phyloP scores from a whole-genome alignment of 2,329 filamentous ascomycete species.

The Exophiala sp. region DNA sequence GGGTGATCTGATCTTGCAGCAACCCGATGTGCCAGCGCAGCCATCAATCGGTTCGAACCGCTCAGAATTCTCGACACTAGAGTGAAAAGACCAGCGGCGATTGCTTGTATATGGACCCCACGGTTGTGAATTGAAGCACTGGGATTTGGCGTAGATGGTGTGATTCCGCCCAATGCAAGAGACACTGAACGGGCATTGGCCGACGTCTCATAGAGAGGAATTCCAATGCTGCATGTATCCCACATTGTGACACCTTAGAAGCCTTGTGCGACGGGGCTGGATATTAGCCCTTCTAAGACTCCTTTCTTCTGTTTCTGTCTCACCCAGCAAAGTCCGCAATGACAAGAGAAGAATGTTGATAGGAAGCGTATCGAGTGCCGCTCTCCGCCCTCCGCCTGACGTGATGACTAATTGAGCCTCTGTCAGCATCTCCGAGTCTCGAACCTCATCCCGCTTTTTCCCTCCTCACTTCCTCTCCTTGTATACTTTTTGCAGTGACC shows the following conservation, averaged over 20 bases:
- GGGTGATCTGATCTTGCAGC: not conserved
- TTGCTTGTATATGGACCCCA: not conserved
- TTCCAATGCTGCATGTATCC: no score
- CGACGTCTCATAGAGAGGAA: not conserved
- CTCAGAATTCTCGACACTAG: not conserved
- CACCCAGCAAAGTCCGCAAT: no score
- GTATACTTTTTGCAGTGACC: not conserved
- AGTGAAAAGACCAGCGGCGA: no score
- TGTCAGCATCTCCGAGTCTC: not conserved
- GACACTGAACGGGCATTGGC: not conserved
- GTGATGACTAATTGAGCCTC: not conserved
- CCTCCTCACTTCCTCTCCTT: not conserved
- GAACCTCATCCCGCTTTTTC: not conserved
- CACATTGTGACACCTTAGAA: not conserved
- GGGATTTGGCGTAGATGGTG: conserved; percentile 8
- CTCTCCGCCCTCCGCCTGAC: not conserved
- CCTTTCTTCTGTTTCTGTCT: no score
- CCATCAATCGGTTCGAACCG: no score
- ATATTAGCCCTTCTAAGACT: no score
- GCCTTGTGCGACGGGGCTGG: not conserved
- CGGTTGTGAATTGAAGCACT: conserved; percentile 1
- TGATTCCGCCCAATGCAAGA: conserved; percentile 1
- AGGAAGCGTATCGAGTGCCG: no score
- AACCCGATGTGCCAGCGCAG: not conserved
- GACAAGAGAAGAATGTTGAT: no score